These are phyloP conservation scores for Heteromeles arbutifolia DNA, from an alignment of 306 rosid species.

Conservation along the genomic window DNA sequence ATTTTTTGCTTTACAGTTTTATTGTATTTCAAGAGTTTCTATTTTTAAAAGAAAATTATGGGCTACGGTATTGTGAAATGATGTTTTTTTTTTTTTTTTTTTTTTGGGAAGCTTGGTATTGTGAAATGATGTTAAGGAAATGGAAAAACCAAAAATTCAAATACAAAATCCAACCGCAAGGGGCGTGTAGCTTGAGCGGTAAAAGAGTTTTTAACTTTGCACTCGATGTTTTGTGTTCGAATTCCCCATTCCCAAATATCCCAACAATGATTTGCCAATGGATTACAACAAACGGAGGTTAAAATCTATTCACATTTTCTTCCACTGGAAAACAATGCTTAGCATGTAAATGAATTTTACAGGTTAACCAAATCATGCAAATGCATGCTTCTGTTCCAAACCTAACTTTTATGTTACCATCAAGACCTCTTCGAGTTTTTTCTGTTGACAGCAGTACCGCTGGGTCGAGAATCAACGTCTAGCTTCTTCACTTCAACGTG, in stretches of 20 bases:
- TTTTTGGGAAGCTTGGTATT: no score
- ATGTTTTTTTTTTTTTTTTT: no score
- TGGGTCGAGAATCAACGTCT: constrained; percentile 27
- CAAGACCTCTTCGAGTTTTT: constrained; percentile 7
- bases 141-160: no score
- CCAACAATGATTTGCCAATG: neutral
- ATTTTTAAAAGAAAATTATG: no score
- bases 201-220: no score
- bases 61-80: no score
- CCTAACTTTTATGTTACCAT: constrained; percentile 9
- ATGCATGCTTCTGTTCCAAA: constrained; percentile 4
- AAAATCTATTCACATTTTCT: neutral
- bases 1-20: no score
- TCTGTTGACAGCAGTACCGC: constrained; percentile 29
- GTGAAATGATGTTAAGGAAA: no score
- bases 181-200: neutral
- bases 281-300: neutral
- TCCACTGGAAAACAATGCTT: neutral
- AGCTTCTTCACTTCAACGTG: constrained; percentile 24
- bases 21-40: neutral
- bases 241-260: no score
- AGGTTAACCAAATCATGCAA: neutral
- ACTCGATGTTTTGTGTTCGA: no score
- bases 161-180: no score
- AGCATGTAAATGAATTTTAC: neutral